Conservation (phyloP, 768 basidiomycete species). For the Leccinum arenicola region DNA sequence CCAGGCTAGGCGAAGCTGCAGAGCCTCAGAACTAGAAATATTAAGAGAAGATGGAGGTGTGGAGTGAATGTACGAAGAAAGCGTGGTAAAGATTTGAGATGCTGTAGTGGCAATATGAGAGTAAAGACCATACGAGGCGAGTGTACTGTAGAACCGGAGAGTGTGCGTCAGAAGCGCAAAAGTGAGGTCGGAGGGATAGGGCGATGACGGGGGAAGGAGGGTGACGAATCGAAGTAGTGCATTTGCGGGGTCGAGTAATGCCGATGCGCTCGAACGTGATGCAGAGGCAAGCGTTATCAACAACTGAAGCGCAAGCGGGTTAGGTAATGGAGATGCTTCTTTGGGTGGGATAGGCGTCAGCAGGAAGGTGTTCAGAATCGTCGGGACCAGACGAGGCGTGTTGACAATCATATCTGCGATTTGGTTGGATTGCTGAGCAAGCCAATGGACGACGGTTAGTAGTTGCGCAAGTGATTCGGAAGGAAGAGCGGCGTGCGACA, state of each 20-base stretch:
- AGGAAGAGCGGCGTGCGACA: constrained; percentile 42
- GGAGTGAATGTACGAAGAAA: constrained; percentile 48
- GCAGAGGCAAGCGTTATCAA: constrained; percentile 56
- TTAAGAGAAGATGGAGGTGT: constrained; percentile 23
- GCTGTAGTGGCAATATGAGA: constrained; percentile 65
- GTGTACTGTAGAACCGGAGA: constrained; percentile 56
- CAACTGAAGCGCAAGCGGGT: constrained; percentile 52
- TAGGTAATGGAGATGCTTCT: constrained; percentile 33
- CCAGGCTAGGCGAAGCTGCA: constrained; percentile 48
- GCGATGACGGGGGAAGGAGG: constrained; percentile 45
- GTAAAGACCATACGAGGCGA: constrained; percentile 80
- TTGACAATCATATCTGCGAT: constrained; percentile 50
- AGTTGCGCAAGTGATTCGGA: constrained; percentile 53
- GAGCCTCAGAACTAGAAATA: neutral
- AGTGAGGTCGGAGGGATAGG: constrained; percentile 37
- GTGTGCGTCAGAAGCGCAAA: constrained; percentile 52
- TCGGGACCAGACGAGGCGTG: constrained; percentile 51
- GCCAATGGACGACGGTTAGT: constrained; percentile 54
- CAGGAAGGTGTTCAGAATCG: constrained; percentile 55
- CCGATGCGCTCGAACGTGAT: constrained; percentile 65
- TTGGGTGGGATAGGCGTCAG: constrained; percentile 47
- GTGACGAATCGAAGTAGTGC: constrained; percentile 72
- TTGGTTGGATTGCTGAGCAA: constrained; percentile 57
- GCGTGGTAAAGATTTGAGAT: constrained; percentile 47
- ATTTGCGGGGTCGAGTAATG: constrained; percentile 55